These are phyloP conservation scores for Sicyos edulis DNA, from an alignment of 306 rosid species.

Conservation along the genomic window DNA sequence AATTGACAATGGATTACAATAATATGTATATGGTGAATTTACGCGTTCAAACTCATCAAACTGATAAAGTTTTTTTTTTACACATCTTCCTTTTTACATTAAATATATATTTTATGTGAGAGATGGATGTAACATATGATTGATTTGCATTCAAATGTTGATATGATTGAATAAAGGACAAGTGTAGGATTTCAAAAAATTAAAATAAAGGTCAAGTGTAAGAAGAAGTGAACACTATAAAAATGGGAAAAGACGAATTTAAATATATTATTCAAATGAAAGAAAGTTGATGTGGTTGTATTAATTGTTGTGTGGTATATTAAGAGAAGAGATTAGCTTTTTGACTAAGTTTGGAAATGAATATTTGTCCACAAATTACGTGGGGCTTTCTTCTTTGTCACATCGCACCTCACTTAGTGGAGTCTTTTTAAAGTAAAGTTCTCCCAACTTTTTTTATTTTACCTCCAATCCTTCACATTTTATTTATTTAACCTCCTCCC, in stretches of 20 bases:
- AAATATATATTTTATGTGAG: not conserved
- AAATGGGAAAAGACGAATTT: not conserved
- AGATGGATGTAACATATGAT: not conserved
- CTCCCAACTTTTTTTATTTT: not conserved
- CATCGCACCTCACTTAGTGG: conserved; percentile 14
- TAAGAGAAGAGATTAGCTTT: conserved; percentile 8
- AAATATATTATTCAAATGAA: not conserved
- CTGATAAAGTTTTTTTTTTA: not conserved
- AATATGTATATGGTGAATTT: no score
- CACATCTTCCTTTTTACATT: not conserved
- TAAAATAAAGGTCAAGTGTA: no score
- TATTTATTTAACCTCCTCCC: no score
- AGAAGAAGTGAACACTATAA: not conserved
- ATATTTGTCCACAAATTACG: conserved; percentile 19
- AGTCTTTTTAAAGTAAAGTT: conserved; percentile 11
- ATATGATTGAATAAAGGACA: not conserved
- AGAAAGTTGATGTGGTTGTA: conserved; percentile 11
- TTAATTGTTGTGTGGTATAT: no score
- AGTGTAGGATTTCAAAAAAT: no score
- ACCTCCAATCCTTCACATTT: not conserved
- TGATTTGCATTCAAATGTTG: not conserved
- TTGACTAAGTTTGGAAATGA: conserved; percentile 4
- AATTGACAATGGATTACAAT: not conserved
- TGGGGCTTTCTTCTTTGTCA: conserved; percentile 20
- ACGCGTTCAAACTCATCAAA: not conserved